A percentile compares a stretch with the other conserved stretches of the same genome.
phyloP scores from a whole-genome alignment of 2,329 filamentous ascomycete genomes.

The Chrysoporthe deuterocubensis region DNA sequence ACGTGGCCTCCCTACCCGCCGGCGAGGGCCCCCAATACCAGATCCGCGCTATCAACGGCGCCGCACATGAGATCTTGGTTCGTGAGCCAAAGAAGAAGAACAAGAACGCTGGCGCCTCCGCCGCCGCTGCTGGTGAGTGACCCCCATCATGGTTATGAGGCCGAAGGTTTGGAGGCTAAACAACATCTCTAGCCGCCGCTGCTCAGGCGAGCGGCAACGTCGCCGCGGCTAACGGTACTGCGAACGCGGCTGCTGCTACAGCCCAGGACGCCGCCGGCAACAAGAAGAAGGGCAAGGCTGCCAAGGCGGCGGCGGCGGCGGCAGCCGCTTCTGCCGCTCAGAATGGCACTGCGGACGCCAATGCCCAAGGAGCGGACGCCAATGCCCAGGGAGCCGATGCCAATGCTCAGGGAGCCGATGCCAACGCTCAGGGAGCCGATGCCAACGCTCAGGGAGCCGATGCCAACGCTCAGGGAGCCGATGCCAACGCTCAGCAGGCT shows the following conservation, averaged over 20 bases:
- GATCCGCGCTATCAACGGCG: slow-evolving; percentile 9
- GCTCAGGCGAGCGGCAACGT: slow-evolving; percentile 2
- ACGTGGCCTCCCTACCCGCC: slow-evolving; percentile 38
- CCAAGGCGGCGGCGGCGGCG: slow-evolving; percentile 6
- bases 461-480: not conserved
- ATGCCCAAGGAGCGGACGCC: not conserved
- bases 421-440: no score
- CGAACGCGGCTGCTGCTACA: not conserved
- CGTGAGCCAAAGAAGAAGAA: slow-evolving; percentile 22
- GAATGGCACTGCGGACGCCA: no score
- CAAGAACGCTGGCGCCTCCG: not conserved
- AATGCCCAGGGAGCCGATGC: not conserved
- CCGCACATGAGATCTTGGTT: slow-evolving; percentile 5
- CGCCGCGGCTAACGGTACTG: slow-evolving; percentile 1
- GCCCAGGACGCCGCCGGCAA: not conserved
- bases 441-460: no score
- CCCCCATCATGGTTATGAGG: no score
- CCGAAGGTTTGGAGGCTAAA: not conserved
- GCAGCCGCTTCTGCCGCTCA: not conserved
- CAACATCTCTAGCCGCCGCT: slow-evolving; percentile 1
- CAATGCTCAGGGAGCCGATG: no score
- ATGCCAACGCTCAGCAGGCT: not conserved
- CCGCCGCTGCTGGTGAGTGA: slow-evolving; percentile 5
- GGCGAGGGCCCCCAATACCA: slow-evolving; percentile 9
- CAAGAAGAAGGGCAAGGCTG: not conserved